Base-by-base conservation (phyloP, 768 basidiomycete species). In the Zangia roseola region DNA sequence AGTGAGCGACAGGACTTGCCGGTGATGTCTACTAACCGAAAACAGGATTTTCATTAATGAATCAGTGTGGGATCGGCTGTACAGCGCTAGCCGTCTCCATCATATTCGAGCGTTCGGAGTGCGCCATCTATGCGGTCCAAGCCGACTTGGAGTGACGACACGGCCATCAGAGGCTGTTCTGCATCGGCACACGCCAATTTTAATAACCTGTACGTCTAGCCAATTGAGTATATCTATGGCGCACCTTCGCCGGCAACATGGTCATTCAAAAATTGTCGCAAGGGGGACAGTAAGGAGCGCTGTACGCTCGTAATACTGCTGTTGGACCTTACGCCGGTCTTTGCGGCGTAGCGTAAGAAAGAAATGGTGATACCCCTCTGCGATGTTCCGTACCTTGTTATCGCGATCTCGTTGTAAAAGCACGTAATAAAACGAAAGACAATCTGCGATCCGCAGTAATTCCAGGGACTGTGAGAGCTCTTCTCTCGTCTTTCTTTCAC, bases 361-460 rank as follows among this genome's bases (percentile, higher is more conserved):
- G 2, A 24, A 16, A 14, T 31, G 3, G 14, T 31, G 16, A 14
- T 16, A 31, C 31, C 31, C 6, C 14, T 31, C 31, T 31, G 31
- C 14, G 7, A 16, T 16, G 26, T 4, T 37, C 45, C 70, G 4
- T 41, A 87, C 88, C 60, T 63, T 62, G 59, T 90, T 91, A 5
- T 65, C 53, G 9, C 53, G 59, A 61, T 91, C 88, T 53, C 86
- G 69, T 38, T 70, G 64, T 8, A 88, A 58, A 16, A 89, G 69
- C 28, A 85, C 73, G 54, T 85, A 89, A 59, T 84, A 86, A 43
- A 90, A 74, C 16, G 80, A 79, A 6, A 91, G 68, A 52, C 78
- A 82, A 52, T 89, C 86, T 0, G 78, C 74, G 20, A 91, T 69
- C 35, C 88, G 72, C 19, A 74, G 57, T n/a, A 81, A 70, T 57